Percentiles rank a stretch among this genome's conserved stretches.
These are phyloP conservation scores for Dysphania ambrosioides DNA, from an alignment of 148 eudicot genomes.

Conservation along the genomic window DNA sequence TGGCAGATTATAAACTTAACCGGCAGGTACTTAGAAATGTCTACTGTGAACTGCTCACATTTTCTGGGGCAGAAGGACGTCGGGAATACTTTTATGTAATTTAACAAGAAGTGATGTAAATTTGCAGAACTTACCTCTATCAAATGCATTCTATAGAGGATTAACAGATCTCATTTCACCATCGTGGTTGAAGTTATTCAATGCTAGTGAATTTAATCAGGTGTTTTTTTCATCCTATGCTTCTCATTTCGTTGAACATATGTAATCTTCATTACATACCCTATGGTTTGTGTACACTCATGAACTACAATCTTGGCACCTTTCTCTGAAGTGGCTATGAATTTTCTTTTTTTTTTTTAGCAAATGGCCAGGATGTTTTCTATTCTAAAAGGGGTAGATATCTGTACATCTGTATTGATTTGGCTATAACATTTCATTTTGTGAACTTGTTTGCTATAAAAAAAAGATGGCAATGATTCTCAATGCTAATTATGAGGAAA, in stretches of 20 bases:
- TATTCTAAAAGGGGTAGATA: not conserved
- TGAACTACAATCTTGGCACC: not conserved
- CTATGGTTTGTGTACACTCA: not conserved
- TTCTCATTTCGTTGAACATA: not conserved
- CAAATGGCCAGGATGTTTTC: not conserved
- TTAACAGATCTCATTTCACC: conserved; percentile 91
- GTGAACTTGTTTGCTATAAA: not conserved
- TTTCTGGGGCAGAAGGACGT: not conserved
- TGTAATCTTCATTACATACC: not conserved
- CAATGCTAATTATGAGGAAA: not conserved
- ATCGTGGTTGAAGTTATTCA: conserved; percentile 87
- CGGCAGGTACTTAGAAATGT: conserved; percentile 61
- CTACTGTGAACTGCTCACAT: conserved; percentile 3
- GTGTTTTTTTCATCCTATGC: conserved; percentile 32
- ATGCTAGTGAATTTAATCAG: conserved; percentile 99
- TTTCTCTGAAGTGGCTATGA: too few species aligned
- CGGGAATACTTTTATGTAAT: conserved; percentile 8
- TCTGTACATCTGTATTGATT: conserved; percentile 6
- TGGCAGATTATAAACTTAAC: conserved; percentile 94
- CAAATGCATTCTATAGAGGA: conserved; percentile 91
- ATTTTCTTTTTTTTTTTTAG: too few species aligned
- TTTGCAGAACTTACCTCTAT: conserved; percentile 77
- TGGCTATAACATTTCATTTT: not conserved
- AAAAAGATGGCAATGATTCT: not conserved
- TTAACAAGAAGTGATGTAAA: conserved; percentile 17